Percentiles rank a stretch among this genome's conserved stretches.
Conservation (phyloP, 176 grass and related monocot species). For the Ensete glaucum region DNA sequence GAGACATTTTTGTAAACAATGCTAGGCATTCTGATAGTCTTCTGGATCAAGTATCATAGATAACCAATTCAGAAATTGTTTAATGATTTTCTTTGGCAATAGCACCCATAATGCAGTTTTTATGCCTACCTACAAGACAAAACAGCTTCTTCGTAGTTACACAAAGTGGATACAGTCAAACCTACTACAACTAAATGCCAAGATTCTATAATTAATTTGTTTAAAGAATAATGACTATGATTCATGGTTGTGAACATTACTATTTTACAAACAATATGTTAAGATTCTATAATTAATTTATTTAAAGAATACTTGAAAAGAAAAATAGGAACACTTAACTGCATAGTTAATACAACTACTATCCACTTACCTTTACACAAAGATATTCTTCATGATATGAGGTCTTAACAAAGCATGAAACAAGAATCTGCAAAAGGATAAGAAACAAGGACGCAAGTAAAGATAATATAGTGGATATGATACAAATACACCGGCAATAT, state of each 20-base stretch:
- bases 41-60: background rate
- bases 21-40: background rate
- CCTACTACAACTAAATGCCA: background rate
- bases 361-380: conserved; percentile 60
- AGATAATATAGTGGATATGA: background rate
- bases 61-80: background rate
- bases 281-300: background rate
- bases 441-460: conserved; percentile 5
- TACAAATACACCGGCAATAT: too few relatives aligned
- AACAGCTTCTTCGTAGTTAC: background rate
- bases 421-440: conserved; percentile 46
- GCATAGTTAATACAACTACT: background rate
- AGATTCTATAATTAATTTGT: background rate
- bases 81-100: background rate
- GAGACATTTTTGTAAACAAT: background rate
- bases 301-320: background rate
- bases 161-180: too few relatives aligned
- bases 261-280: background rate
- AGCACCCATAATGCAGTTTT: background rate
- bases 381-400: conserved; percentile 85
- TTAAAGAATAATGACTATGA: background rate
- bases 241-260: too few relatives aligned
- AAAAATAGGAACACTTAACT: background rate
- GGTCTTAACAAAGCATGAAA: conserved; percentile 97
- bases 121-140: background rate